Base-by-base conservation (phyloP, 2,329 filamentous ascomycete species). In the Pleurostoma richardsiae region DNA sequence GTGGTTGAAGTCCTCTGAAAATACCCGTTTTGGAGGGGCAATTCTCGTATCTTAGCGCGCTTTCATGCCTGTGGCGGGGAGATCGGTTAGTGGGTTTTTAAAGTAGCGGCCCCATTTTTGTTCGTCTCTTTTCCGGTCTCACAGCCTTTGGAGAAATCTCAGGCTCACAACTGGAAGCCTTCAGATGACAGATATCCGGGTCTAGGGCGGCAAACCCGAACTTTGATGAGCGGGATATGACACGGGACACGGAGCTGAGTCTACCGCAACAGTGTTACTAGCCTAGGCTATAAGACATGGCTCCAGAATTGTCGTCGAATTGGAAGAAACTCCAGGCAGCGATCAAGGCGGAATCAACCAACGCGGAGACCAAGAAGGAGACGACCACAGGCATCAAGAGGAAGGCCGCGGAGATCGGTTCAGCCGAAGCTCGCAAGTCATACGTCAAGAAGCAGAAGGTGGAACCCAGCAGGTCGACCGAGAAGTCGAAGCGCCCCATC, bases 261-360 rank as follows among this genome's bases (percentile, higher is more conserved):
- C 19, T 19, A 19, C 19, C 19, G 19, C 19, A 19, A 19, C 19
- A 19, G 19, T 19, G 19, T 19, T 19, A 19, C 19, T 19, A 19
- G 19, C 19, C 19, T 19, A 19, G 19, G 19, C 19, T 19, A 19
- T 19, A 19, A 19, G 19, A 19, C 51, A 75, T 75, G 72, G 65
- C 70, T 36, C 64, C 64, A 36, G 70, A 70, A 56, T 66, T 85
- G 31, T 85, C 82, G 10, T 82, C 79, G 45, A 91, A 91, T 62
- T 91, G 87, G 87, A 90, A 89, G 68, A 85, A 79, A 68, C 74
- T 91, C 46, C 86, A 90, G 68, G 77, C 79, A 54, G 77, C 76
- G 56, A 68, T 82, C 56, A 73, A 78, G 58, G 62, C 71, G 39
- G 71, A 76, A 49, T 63, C 69, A 29, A 49, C 64, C n/a, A 57